These are phyloP conservation scores for Pugionium cornutum DNA, from an alignment of 345 rosid genomes.

Conservation along the genomic window DNA sequence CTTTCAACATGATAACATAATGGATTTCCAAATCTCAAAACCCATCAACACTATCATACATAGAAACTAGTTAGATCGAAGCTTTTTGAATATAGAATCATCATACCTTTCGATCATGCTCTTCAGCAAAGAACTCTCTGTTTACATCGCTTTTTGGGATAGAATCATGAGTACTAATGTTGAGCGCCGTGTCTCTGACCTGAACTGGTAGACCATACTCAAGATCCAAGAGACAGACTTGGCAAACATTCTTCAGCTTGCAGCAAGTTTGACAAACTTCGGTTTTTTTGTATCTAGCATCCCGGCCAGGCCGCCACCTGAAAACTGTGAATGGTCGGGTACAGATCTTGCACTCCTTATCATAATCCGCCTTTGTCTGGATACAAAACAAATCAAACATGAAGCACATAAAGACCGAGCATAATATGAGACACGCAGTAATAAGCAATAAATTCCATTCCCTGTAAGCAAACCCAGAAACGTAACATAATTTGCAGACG, in stretches of 20 bases:
- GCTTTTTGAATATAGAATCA: neutral
- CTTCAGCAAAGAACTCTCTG: slow-evolving; percentile 90
- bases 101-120: slow-evolving; percentile 86
- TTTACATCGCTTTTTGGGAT: slow-evolving; percentile 95
- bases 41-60: neutral
- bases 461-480: neutral
- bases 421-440: neutral
- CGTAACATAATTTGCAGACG: neutral
- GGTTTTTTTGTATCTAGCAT: slow-evolving; percentile 83
- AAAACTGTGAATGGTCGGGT: slow-evolving; percentile 92
- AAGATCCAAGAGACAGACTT: slow-evolving; percentile 95
- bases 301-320: slow-evolving; percentile 94
- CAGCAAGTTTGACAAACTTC: slow-evolving; percentile 96
- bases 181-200: slow-evolving; percentile 84
- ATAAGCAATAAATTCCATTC: neutral
- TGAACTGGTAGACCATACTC: slow-evolving; percentile 97
- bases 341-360: slow-evolving; percentile 97
- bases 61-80: neutral
- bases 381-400: slow-evolving; percentile 12
- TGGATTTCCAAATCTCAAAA: slow-evolving; percentile 2
- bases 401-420: neutral
- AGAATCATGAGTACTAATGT: slow-evolving; percentile 72
- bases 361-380: slow-evolving; percentile 82
- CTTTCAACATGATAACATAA: too few species aligned
- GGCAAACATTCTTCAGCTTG: slow-evolving; percentile 93